Evolutionary conservation across 2,329 filamentous ascomycete species (phyloP), one percentile per base, ranked within the genome.

Genomic region (Aplosporella prunicola): DNA sequence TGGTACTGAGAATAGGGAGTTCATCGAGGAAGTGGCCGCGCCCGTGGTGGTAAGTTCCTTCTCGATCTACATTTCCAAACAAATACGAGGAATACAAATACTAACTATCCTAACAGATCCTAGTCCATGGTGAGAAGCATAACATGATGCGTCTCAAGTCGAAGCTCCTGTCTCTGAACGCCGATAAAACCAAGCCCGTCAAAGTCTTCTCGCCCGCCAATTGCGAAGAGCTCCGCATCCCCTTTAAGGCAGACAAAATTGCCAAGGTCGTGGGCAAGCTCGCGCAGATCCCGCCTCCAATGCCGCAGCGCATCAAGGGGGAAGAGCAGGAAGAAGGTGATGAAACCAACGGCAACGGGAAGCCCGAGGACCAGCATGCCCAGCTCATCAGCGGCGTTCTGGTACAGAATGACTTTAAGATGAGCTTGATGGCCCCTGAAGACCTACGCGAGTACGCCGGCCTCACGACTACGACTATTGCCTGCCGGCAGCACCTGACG

Each of bases 81-180:
- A n/a, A n/a, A n/a, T n/a, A n/a, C n/a, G n/a, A n/a, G n/a, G 22
- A 7, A 20, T 8, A 11, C 9, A 14, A 20, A n/a, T 37, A 46
- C 38, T 18, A 5, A 10, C 26, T 16, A 26, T 20, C 3, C 10
- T n/a, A n/a, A 9, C 16, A 89, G 83, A 95, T 98, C 43, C 75
- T 98, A 20, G 91, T 98, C 2, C 91, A 98, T 49, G 91, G 91
- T 39, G 91, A 98, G 57, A 87, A 91, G 51, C 86, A 94, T 56
- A 94, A 96, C 56, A 96, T 96, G 87, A 94, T 91, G 73, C 80
- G 91, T 37, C 68, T 98, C 18, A 94, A 94, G 59, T 95, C 88
- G 3, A 93, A 94, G 55, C 72, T 98, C 2, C 75, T 96, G 4
- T 89, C 86, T n/a, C 73, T 95, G 24, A 95, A 95, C 53, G 79